Evolutionary conservation across 2,329 filamentous ascomycete genomes (phyloP), one percentile per base, ranked within the genome.

Genomic region (Rhynchosporium agropyri): DNA sequence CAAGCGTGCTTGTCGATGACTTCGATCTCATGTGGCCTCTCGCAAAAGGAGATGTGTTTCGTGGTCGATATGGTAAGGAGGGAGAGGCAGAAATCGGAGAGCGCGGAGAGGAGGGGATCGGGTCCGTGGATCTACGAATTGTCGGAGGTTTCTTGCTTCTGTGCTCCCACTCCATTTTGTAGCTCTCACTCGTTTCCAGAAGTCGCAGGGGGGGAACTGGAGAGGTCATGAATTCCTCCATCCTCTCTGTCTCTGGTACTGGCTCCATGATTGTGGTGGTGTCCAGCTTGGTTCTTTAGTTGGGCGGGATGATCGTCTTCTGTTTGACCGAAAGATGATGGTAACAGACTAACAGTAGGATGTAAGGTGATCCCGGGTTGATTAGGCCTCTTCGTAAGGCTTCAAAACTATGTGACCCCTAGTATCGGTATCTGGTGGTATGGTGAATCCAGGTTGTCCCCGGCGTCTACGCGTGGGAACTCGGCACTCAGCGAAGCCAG

Each of bases 181-280:
- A 53, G 54, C 50, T 67, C 49, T 56, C 59, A 10, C 55, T 62
- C 50, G 70, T 66, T 42, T 72, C 73, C 62, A 69, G 67, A 26
- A 84, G 75, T 64, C 83, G 81, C 50, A 86, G 75, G 36, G 78
- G 79, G 45, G 84, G 83, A 43, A 86, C 77, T 68, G 84, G 84
- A 58, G 83, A 81, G 60, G 84, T 77, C 65, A 80, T 82, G 73
- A 88, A 89, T 74, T 84, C 84, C 79, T 88, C 85, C 82, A 89
- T 85, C 67, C 84, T 81, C 79, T 88, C 84, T 56, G 85, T 86
- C 78, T 89, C 86, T 68, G 86, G 86, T 71, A 89, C 86, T 63
- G 85, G 84, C 76, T 89, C 86, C 86, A 89, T 89, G 69, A 31
- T 62, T 53, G 42, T 26, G 53, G 38, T 53, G 29, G 31, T 29